Percentiles rank a stretch among this genome's conserved stretches.
These are phyloP conservation scores for Daldinia grandis DNA, from an alignment of 495 filamentous ascomycete species.

Conservation along the genomic window DNA sequence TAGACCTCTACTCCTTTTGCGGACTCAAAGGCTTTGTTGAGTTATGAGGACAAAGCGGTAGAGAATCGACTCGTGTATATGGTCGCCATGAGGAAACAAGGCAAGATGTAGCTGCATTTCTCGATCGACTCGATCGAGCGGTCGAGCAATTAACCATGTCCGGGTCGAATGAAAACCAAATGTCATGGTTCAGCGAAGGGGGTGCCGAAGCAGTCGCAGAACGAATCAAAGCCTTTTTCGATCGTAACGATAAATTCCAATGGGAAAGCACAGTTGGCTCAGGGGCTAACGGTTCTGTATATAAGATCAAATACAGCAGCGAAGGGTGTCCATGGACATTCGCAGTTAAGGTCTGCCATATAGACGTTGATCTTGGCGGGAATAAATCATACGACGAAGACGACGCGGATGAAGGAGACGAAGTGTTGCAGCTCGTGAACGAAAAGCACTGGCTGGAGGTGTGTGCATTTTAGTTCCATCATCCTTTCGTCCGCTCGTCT, in stretches of 20 bases:
- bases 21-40: background rate
- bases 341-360: conserved; percentile 14
- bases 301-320: background rate
- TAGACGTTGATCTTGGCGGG: conserved; percentile 11
- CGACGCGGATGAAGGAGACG: background rate
- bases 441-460: conserved; percentile 20
- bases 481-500: background rate
- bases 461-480: background rate
- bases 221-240: conserved; percentile 16
- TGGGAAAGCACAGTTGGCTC: conserved; percentile 3
- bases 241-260: background rate
- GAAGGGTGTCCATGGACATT: background rate
- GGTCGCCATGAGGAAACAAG: background rate
- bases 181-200: conserved; percentile 17
- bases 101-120: background rate
- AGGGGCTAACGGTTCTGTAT: conserved; percentile 25
- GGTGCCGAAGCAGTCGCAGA: background rate
- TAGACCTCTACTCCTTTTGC: too few relatives aligned
- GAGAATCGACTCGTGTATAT: background rate
- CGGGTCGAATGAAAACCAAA: background rate
- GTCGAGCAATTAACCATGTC: conserved; percentile 2
- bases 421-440: background rate
- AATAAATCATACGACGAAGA: conserved; percentile 16
- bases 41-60: background rate
- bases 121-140: too few relatives aligned